Base-by-base conservation (phyloP, 2,329 filamentous ascomycete species). In the Endocalyx cinctus region DNA sequence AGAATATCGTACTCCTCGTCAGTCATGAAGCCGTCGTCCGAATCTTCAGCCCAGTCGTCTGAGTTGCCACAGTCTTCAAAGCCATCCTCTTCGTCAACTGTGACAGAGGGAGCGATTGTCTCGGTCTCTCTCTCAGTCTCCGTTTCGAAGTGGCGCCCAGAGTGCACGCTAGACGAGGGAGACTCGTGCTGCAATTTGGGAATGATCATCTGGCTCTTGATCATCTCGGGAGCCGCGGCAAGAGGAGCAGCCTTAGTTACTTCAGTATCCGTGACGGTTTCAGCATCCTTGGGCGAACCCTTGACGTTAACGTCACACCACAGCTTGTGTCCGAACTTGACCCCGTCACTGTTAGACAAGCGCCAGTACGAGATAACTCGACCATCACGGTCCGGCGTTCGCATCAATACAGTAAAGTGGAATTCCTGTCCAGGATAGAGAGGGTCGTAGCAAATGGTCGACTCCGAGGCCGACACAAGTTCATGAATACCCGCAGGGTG, bases 1-100 rank as follows among this genome's bases (percentile, higher is more conserved):
- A 97, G 78, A 46, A 97, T 89, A 53, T 98, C 92, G 59, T 97
- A 98, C 65, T 98, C 92, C 60, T 97, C 92, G 45, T 98, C 92
- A 1, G 92, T 97, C 70, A 94, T 66, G 70, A 95, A 96, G 10
- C 82, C 85, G 39, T 84, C 79, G 10, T 80, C 77, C 1, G 72
- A 74, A n/a, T 77, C 71, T 23, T 68, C 67, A n/a, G 61, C 63
- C 69, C 74, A 79, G 29, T 82, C 80, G n/a, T 78, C 77, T 22
- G 67, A 69, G 34, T 72, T 68, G 20, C 61, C 66, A 41, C 67
- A 70, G 30, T 75, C 70, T 43, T 72, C 70, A 29, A 69, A 69
- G 29, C 72, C 65, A 14, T 78, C 71, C 13, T 72, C 70, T 12
- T 59, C 60, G 28, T 64, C 55, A 25, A 38, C 47, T 5, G 41